Conservation (phyloP, 2,329 filamentous ascomycete species). For the Sphaerulina vaccinii region DNA sequence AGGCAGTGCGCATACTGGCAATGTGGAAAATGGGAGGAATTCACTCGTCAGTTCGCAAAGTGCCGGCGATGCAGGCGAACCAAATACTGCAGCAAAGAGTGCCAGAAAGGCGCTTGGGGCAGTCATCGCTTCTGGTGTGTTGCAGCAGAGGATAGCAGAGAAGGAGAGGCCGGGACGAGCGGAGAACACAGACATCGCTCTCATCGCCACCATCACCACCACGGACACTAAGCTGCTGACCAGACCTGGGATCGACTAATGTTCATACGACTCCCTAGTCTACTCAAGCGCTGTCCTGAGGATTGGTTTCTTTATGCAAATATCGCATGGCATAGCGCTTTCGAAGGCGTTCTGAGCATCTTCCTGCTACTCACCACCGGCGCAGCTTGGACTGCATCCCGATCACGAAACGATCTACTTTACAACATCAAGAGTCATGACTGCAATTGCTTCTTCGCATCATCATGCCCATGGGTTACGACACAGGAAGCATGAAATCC, state of each 20-base stretch:
- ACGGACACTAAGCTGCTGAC: conserved; percentile 14
- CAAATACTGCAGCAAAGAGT: conserved; percentile 96
- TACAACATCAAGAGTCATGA: conserved; percentile 12
- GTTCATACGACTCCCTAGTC: background rate
- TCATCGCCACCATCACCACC: conserved; percentile 28
- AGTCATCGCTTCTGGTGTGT: conserved; percentile 98
- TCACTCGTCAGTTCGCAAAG: conserved; percentile 93
- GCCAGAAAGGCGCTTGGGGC: conserved; percentile 97
- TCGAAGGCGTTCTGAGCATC: conserved; percentile 5
- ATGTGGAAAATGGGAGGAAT: conserved; percentile 98
- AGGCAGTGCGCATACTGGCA: conserved; percentile 97
- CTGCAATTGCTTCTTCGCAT: conserved; percentile 7
- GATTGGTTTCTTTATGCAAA: conserved; percentile 3
- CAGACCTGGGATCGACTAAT: background rate
- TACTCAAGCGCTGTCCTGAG: background rate
- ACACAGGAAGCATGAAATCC: conserved; percentile 9
- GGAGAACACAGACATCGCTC: conserved; percentile 29
- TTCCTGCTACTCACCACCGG: background rate
- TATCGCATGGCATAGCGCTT: conserved; percentile 11
- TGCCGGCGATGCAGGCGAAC: conserved; percentile 93
- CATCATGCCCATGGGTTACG: conserved; percentile 5
- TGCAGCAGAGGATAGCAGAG: conserved; percentile 55
- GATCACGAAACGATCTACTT: conserved; percentile 10
- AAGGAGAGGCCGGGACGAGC: conserved; percentile 27
- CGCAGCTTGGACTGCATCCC: conserved; percentile 1